A percentile compares a stretch with the other conserved stretches of the same genome.
Evolutionary conservation across 129 eudicot genomes (phyloP).

Genomic region (Ambrosia trifida): DNA sequence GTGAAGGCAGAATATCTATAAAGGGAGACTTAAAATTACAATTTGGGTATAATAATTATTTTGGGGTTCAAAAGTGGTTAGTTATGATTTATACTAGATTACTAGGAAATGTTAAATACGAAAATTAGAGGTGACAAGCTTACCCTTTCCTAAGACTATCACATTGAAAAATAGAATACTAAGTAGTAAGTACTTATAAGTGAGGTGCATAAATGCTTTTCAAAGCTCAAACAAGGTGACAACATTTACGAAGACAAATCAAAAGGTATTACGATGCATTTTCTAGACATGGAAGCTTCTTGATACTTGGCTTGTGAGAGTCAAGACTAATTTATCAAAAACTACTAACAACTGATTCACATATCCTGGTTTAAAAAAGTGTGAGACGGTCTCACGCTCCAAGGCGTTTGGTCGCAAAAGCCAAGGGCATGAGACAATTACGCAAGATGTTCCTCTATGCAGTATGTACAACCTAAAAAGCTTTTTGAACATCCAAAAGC

Average conservation of each 20-base stretch:
- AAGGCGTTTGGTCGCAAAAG: too few relatives aligned
- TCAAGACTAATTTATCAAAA: background rate
- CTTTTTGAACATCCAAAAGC: too few relatives aligned
- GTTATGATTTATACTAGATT: background rate
- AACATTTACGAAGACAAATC: background rate
- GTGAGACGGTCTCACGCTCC: too few relatives aligned
- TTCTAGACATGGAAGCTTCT: background rate
- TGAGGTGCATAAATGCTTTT: conserved; percentile 7
- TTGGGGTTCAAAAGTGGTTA: background rate
- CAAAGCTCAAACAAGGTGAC: background rate
- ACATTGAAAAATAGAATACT: background rate
- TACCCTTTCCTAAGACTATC: background rate
- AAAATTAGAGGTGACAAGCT: background rate
- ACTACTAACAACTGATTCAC: background rate
- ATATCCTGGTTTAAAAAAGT: background rate
- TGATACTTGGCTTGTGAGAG: background rate
- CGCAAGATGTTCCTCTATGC: too few relatives aligned
- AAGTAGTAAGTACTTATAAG: background rate
- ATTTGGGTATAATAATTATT: background rate
- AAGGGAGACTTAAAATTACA: background rate
- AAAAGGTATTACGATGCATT: background rate
- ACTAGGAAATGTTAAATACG: background rate
- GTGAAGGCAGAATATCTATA: background rate
- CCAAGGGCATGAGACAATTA: too few relatives aligned
- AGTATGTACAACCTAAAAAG: too few relatives aligned